These are phyloP conservation scores for Phyllosticta capitalensis DNA, from an alignment of 2,329 filamentous ascomycete species.

Conservation along the genomic window DNA sequence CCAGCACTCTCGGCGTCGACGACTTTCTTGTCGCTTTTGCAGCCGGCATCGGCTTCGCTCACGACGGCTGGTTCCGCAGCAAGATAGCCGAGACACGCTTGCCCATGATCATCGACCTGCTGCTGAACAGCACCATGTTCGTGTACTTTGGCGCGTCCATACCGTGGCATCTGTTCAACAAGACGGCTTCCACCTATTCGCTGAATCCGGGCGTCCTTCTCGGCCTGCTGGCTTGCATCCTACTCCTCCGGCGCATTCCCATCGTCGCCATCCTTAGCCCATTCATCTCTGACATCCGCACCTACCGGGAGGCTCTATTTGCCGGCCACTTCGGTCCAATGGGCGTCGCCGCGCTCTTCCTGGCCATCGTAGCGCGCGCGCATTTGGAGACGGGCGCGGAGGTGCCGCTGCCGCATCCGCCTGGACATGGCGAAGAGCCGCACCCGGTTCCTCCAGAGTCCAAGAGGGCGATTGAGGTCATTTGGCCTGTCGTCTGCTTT, in stretches of 20 bases:
- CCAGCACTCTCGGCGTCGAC: slow-evolving; percentile 42
- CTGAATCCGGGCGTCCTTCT: slow-evolving; percentile 37
- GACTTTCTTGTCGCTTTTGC: slow-evolving; percentile 49
- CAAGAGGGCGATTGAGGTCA: slow-evolving; percentile 32
- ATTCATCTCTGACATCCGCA: slow-evolving; percentile 40
- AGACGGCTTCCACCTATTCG: slow-evolving; percentile 14
- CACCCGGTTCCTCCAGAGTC: slow-evolving; percentile 23
- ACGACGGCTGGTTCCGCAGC: slow-evolving; percentile 44
- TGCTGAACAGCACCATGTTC: slow-evolving; percentile 48
- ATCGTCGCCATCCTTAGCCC: slow-evolving; percentile 40
- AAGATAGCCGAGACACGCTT: slow-evolving; percentile 32
- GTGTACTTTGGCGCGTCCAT: slow-evolving; percentile 48
- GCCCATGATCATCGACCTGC: slow-evolving; percentile 43
- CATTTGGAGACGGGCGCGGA: slow-evolving; percentile 42
- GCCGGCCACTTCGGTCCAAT: slow-evolving; percentile 50
- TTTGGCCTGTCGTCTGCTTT: slow-evolving; percentile 49
- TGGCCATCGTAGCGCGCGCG: slow-evolving; percentile 46
- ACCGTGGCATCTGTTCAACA: slow-evolving; percentile 38
- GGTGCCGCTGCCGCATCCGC: slow-evolving; percentile 36
- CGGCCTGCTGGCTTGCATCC: slow-evolving; percentile 39
- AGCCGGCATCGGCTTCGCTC: slow-evolving; percentile 46
- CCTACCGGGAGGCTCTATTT: slow-evolving; percentile 45
- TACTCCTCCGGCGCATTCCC: slow-evolving; percentile 44
- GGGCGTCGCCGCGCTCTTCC: slow-evolving; percentile 47
- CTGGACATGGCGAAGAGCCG: slow-evolving; percentile 11